These are phyloP conservation scores for Fusarium sp. DNA, from an alignment of 2,329 filamentous ascomycete species.

Conservation along the genomic window DNA sequence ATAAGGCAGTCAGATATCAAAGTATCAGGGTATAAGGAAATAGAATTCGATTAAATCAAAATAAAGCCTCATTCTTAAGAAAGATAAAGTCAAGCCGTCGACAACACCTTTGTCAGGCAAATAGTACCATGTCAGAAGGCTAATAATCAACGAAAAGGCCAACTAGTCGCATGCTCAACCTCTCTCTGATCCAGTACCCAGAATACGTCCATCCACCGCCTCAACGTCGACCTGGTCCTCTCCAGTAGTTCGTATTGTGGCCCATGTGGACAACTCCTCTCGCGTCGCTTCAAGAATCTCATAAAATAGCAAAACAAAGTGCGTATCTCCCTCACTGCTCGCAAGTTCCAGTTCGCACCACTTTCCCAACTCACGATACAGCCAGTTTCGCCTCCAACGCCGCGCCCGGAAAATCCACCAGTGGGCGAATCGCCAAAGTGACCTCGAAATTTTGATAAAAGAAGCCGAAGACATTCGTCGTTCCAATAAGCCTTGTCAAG, in stretches of 20 bases:
- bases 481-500: slow-evolving; percentile 12
- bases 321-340: slow-evolving; percentile 17
- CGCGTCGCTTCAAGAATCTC: slow-evolving; percentile 3
- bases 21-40: slow-evolving; percentile 1
- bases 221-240: neutral
- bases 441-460: slow-evolving; percentile 39
- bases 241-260: neutral
- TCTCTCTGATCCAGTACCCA: neutral
- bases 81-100: slow-evolving; percentile 24
- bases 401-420: slow-evolving; percentile 44
- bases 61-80: slow-evolving; percentile 32
- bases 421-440: slow-evolving; percentile 42
- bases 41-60: slow-evolving; percentile 30
- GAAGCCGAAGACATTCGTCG: slow-evolving; percentile 27
- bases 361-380: slow-evolving; percentile 36
- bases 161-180: slow-evolving; percentile 17
- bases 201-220: neutral
- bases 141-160: slow-evolving; percentile 8
- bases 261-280: neutral
- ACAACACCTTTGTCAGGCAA: slow-evolving; percentile 24
- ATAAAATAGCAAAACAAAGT: slow-evolving; percentile 22
- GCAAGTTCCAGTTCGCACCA: slow-evolving; percentile 32
- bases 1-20: neutral
- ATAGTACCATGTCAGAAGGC: slow-evolving; percentile 9
- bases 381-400: slow-evolving; percentile 45